Conservation (phyloP, 345 rosid species). For the Syzygium aromaticum region DNA sequence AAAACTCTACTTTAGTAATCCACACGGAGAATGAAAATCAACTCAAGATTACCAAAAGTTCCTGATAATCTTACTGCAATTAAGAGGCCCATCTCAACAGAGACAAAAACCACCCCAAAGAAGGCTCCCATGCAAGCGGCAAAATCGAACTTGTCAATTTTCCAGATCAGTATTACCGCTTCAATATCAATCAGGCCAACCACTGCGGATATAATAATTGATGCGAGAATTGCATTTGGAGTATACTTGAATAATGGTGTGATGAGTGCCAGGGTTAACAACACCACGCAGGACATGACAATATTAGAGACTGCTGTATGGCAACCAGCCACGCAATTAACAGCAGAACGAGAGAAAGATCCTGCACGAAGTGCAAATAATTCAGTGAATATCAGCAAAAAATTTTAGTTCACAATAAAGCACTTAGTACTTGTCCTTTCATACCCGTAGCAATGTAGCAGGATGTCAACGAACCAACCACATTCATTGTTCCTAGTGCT, state of each 20-base stretch:
- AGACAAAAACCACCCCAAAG: constrained; percentile 63
- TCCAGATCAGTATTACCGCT: constrained; percentile 51
- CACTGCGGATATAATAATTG: constrained; percentile 71
- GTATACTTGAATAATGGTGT: constrained; percentile 72
- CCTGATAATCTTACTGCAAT: constrained; percentile 32
- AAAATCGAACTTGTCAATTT: constrained; percentile 71
- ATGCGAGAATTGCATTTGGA: constrained; percentile 61
- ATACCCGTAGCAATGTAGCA: constrained; percentile 33
- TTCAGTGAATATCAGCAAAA: not conserved
- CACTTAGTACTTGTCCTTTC: not conserved
- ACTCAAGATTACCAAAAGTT: not conserved
- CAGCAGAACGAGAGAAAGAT: constrained; percentile 79
- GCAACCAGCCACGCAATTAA: constrained; percentile 79
- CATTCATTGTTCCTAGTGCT: constrained; percentile 35
- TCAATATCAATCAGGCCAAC: constrained; percentile 43
- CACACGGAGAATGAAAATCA: not conserved
- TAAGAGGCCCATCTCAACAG: constrained; percentile 64
- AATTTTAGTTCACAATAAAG: not conserved
- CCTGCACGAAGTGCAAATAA: constrained; percentile 16
- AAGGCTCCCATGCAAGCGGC: constrained; percentile 75
- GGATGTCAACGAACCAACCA: constrained; percentile 35
- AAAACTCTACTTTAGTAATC: not conserved
- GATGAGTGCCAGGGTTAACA: constrained; percentile 47
- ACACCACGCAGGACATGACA: constrained; percentile 56
- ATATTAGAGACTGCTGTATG: constrained; percentile 69